A percentile compares a stretch with the other conserved stretches of the same genome.
Conservation (phyloP, 352 stramenopile species). For the Phytophthora fragariaefolia region DNA sequence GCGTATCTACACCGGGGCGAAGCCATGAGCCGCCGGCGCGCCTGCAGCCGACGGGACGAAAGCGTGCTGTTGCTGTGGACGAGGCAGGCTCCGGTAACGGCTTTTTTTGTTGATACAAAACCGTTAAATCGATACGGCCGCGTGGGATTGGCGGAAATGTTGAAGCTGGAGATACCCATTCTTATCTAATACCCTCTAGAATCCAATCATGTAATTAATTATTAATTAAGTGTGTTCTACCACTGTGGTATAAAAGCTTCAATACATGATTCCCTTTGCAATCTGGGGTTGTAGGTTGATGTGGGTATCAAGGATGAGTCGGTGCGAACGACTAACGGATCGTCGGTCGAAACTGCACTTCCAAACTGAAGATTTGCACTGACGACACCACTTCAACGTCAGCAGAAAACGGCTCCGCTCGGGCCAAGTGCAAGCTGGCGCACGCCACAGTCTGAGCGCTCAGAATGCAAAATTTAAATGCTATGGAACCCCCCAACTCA, state of each 20-base stretch:
- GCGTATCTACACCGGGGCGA: conserved; percentile 34
- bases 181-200: too few species aligned
- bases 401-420: conserved; percentile 15
- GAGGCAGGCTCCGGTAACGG: neutral
- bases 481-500: neutral
- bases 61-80: conserved; percentile 25
- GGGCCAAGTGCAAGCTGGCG: conserved; percentile 22
- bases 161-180: neutral
- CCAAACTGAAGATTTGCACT: conserved; percentile 38
- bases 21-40: conserved; percentile 16
- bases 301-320: too few species aligned
- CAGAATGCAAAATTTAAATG: conserved; percentile 18
- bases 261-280: neutral
- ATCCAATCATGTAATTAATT: too few species aligned
- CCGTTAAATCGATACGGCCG: conserved; percentile 1
- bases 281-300: too few species aligned
- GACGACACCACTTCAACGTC: conserved; percentile 33
- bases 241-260: too few species aligned
- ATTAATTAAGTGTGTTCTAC: too few species aligned
- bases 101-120: neutral
- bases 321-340: conserved; percentile 18
- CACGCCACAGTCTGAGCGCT: conserved; percentile 6
- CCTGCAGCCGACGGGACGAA: conserved; percentile 31
- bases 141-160: conserved; percentile 9
- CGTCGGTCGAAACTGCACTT: conserved; percentile 14